Conservation (phyloP, 139 green algal genomes). For the Coelastrella sp. region DNA sequence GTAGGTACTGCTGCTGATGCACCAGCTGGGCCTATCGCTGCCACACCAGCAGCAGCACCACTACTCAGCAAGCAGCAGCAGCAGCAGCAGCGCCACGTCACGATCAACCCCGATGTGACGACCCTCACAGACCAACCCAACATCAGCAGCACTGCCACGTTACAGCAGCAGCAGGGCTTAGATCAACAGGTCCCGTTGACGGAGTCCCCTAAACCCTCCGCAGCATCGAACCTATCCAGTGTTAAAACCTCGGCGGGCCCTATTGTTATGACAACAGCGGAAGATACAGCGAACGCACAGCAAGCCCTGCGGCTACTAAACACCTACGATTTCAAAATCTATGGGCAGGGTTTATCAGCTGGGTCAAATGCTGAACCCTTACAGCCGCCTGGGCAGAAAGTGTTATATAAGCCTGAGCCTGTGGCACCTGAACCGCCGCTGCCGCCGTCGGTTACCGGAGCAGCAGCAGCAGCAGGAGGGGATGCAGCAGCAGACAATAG, state of each 20-base stretch:
- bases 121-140: neutral
- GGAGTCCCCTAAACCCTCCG: neutral
- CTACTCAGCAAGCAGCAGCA: neutral
- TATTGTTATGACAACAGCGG: neutral
- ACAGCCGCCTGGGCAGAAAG: neutral
- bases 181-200: neutral
- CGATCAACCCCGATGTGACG: neutral
- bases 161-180: constrained; percentile 2
- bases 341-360: constrained; percentile 17
- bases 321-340: constrained; percentile 40
- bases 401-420: constrained; percentile 1
- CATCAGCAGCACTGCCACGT: neutral
- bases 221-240: neutral
- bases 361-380: constrained; percentile 2
- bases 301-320: constrained; percentile 4
- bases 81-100: constrained; percentile 7
- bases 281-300: neutral
- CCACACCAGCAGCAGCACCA: neutral
- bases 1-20: neutral
- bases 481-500: neutral
- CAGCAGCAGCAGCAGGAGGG: neutral
- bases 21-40: neutral
- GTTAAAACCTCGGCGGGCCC: neutral
- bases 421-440: neutral
- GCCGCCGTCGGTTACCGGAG: neutral